These are phyloP conservation scores for Trifolium fragiferum DNA, from an alignment of 306 rosid genomes.

Conservation along the genomic window DNA sequence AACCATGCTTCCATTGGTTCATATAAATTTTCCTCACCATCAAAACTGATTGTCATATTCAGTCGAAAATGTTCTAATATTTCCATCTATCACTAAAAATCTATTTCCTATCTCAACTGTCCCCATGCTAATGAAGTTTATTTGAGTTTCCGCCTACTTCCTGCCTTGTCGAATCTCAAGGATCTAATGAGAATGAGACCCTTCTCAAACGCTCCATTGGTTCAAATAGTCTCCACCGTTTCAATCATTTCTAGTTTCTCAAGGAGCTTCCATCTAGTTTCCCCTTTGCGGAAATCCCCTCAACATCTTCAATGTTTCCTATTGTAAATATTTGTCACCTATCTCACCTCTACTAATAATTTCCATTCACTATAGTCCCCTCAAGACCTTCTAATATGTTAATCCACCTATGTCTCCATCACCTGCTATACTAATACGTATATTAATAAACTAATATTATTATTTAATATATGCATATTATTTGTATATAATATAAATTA, in stretches of 20 bases:
- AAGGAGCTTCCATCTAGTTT: not conserved
- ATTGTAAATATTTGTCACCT: not conserved
- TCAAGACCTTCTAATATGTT: not conserved
- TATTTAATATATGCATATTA: no score
- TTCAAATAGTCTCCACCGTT: not conserved
- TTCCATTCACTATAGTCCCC: not conserved
- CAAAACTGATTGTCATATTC: not conserved
- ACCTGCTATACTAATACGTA: no score
- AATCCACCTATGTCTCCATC: not conserved
- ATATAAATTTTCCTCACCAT: not conserved
- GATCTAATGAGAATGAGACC: not conserved
- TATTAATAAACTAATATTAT: no score
- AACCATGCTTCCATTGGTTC: not conserved
- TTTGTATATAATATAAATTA: no score
- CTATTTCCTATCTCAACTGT: not conserved
- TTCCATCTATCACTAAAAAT: not conserved
- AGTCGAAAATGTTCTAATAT: not conserved
- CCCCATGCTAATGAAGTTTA: not conserved
- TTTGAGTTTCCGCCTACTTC: not conserved
- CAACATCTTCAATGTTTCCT: not conserved
- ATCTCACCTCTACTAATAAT: not conserved
- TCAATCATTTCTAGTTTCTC: not conserved
- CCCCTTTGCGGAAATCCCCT: not conserved
- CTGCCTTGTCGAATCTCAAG: not conserved
- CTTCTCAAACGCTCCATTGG: not conserved